Base-by-base conservation (phyloP, 202 grass and related monocot genomes). In the Zoysia matrella region DNA sequence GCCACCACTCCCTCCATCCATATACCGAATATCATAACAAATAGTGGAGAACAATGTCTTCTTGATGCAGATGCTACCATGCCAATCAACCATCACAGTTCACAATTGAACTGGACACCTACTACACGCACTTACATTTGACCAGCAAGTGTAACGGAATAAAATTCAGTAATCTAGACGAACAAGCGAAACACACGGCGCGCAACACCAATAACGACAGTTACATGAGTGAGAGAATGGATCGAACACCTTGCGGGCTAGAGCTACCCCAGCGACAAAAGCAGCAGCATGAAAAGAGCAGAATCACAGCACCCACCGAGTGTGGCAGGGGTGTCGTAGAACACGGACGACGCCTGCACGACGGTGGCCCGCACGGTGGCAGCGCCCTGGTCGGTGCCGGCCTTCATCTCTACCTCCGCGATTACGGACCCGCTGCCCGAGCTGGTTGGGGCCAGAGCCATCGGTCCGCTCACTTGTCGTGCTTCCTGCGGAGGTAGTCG, bases 401-500 rank as follows among this genome's bases (percentile, higher is more conserved):
- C 22, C 22, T 22, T 22, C 22, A 22, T 22, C 22, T 22, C 22
- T 22, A 22, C 22, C 22, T 22, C 22, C 22, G 22, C 22, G 22
- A 22, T 22, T 22, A 22, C 22, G 22, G 22, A 22, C 22, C 22
- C 22, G 22, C 22, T 22, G 22, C 22, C 22, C 22, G 22, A 22
- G 22, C 22, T 22, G 22, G 22, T 22, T 22, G 22, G 22, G 22
- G 22, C 22, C 22, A 22, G 22, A 22, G 22, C 22, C 22, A 22
- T 22, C 22, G 22, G 22, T 22, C 22, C 14, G 22, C 22, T 22
- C 22, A 22, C 22, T 22, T 22, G 22, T 58, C 75, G 80, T 85
- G 85, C 86, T 95, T 95, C 88, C 11, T 92, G 69, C 86, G 82
- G 74, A 98, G 88, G 88, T 91, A 83, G 43, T 94, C 92, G 57